Conservation (phyloP, 345 rosid species). For the Euphorbia pulcherrima region DNA sequence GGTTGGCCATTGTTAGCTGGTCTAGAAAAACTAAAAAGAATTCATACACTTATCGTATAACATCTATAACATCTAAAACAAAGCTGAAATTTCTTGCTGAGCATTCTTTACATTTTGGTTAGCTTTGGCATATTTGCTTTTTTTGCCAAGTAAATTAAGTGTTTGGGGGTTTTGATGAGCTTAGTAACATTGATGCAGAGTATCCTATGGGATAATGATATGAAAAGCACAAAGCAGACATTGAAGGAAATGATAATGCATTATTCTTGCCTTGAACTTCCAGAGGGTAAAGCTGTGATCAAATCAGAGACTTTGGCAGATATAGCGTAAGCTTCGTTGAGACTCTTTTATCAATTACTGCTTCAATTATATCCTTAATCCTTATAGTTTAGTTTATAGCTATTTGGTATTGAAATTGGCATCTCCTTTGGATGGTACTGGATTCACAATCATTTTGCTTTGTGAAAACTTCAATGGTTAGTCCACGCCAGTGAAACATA, state of each 20-base stretch:
- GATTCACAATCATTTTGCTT: background rate
- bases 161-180: conserved; percentile 2
- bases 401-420: background rate
- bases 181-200: conserved; percentile 47
- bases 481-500: background rate
- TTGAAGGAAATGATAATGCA: conserved; percentile 76
- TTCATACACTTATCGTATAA: background rate
- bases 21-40: background rate
- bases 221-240: conserved; percentile 83
- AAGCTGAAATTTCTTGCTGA: background rate
- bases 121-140: conserved; percentile 1
- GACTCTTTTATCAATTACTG: background rate
- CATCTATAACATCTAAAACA: conserved; percentile 13
- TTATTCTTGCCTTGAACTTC: conserved; percentile 71
- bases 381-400: background rate
- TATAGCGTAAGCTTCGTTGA: conserved; percentile 56
- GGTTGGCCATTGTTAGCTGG: conserved; percentile 33
- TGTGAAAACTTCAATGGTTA: background rate
- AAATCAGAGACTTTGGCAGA: conserved; percentile 73
- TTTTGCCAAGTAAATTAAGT: background rate
- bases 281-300: conserved; percentile 74
- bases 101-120: background rate
- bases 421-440: background rate
- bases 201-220: conserved; percentile 80
- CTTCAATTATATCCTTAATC: background rate